Base-by-base conservation (phyloP, 2,329 filamentous ascomycete species). In the Talaromyces sp. region DNA sequence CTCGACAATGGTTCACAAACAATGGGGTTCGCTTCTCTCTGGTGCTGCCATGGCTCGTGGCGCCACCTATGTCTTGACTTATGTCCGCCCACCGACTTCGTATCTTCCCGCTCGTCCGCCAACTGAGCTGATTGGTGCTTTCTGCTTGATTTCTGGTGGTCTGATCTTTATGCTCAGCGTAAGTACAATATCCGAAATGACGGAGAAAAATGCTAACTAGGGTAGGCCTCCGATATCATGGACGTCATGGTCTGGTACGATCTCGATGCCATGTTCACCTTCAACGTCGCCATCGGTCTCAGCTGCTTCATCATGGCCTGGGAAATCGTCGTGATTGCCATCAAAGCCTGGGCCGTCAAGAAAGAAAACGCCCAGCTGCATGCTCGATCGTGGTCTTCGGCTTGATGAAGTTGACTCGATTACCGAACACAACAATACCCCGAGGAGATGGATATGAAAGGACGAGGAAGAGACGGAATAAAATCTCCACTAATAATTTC, bases 101-200 rank as follows among this genome's bases (percentile, higher is more conserved):
- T 85, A 91, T 67, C 83, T 93, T 22, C 92, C 94, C 0, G 91
- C 91, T 40, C 88, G 93, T 29, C 94, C 94, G 8, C 94, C 94
- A 0, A 95, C 92, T 0, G 94, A 98, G 81, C 83, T 97, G n/a
- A 81, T 98, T 61, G 85, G 91, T 0, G 83, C 92, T 0, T 98
- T 98, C 75, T 95, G 93, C 47, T 83, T 98, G 66, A 91, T 96
- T 68, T 84, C 91, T 1, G 94, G 95, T 29, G 94, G 95, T 5
- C 82, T 96, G 54, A 89, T 97, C 63, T 97, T 98, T 79, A 97
- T 97, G 91, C 85, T 91, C 67, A 96, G 92, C 75, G 89, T 91
- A 81, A 83, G 89, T 86, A 6, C 11, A n/a, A 29, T n/a, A n/a
- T n/a, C n/a, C 15, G 7, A 4, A 17, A 15, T 5, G 13, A 8